A percentile compares a stretch with the other conserved stretches of the same genome.
Evolutionary conservation across 2,329 filamentous ascomycete genomes (phyloP).

Genomic region (Exophiala mesophila): DNA sequence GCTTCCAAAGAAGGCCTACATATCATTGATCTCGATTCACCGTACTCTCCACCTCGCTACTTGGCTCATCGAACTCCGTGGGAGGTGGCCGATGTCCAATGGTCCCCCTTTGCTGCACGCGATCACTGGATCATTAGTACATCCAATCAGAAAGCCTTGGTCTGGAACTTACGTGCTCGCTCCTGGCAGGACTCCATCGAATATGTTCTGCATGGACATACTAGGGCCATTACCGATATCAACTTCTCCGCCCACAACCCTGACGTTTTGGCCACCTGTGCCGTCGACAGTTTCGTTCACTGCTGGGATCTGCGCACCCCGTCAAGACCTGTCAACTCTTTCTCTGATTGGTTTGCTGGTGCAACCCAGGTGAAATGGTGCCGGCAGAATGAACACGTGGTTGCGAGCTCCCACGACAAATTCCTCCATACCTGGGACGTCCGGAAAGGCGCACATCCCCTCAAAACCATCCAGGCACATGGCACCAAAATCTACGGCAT

Average conservation of each 20-base stretch:
- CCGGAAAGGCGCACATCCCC: slow-evolving; percentile 68
- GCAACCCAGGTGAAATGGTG: slow-evolving; percentile 96
- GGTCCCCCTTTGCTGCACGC: slow-evolving; percentile 85
- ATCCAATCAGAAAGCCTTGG: slow-evolving; percentile 86
- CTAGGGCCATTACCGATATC: slow-evolving; percentile 87
- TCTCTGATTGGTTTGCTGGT: slow-evolving; percentile 89
- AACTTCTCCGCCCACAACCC: slow-evolving; percentile 94
- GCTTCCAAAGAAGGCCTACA: slow-evolving; percentile 84
- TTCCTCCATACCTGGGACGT: slow-evolving; percentile 89
- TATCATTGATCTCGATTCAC: slow-evolving; percentile 86
- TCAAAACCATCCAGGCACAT: slow-evolving; percentile 82
- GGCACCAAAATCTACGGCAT: slow-evolving; percentile 91
- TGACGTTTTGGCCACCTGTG: slow-evolving; percentile 82
- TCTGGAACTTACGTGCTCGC: slow-evolving; percentile 81
- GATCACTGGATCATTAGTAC: slow-evolving; percentile 94
- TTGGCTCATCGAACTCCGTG: slow-evolving; percentile 84
- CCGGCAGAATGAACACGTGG: slow-evolving; percentile 74
- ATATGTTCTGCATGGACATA: slow-evolving; percentile 79
- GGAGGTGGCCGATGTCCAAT: slow-evolving; percentile 93
- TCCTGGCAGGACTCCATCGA: slow-evolving; percentile 75
- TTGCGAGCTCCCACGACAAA: slow-evolving; percentile 86
- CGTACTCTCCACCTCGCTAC: slow-evolving; percentile 78
- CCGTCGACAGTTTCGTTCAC: slow-evolving; percentile 88
- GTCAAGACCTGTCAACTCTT: slow-evolving; percentile 68
- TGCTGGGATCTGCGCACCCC: slow-evolving; percentile 82